These are phyloP conservation scores for Phytophthora tentaculata DNA, from an alignment of 352 stramenopile species.

Conservation along the genomic window DNA sequence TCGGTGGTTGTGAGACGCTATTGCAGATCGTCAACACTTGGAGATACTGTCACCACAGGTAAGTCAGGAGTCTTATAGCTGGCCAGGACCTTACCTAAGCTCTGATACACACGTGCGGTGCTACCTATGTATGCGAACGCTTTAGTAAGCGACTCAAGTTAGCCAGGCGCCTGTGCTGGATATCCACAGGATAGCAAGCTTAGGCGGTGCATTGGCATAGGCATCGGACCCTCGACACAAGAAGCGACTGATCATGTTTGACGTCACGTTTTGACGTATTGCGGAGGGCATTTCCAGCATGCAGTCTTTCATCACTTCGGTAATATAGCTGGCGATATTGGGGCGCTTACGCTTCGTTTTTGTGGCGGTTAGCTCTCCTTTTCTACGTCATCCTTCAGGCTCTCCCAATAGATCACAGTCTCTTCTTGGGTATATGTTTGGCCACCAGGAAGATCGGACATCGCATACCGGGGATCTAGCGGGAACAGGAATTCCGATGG, in stretches of 20 bases:
- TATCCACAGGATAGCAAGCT: neutral
- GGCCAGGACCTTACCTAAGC: neutral
- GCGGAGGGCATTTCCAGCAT: neutral
- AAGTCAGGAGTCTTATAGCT: neutral
- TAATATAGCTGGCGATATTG: neutral
- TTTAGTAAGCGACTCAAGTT: neutral
- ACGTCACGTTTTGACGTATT: neutral
- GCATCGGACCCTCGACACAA: neutral
- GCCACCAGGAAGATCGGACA: neutral
- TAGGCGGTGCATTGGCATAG: neutral
- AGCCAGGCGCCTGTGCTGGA: neutral
- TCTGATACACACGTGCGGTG: neutral
- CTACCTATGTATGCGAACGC: neutral
- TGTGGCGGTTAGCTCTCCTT: neutral
- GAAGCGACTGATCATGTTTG: neutral
- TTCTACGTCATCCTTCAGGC: neutral
- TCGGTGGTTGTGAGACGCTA: neutral
- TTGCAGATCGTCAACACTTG: neutral
- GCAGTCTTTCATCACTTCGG: neutral
- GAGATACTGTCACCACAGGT: neutral
- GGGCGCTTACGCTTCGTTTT: neutral
- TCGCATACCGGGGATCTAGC: neutral
- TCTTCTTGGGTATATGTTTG: neutral
- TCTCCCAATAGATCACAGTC: neutral
- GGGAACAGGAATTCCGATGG: neutral